These are phyloP conservation scores for Heimioporus retisporus DNA, from an alignment of 1,284 basidiomycete species.

Conservation along the genomic window DNA sequence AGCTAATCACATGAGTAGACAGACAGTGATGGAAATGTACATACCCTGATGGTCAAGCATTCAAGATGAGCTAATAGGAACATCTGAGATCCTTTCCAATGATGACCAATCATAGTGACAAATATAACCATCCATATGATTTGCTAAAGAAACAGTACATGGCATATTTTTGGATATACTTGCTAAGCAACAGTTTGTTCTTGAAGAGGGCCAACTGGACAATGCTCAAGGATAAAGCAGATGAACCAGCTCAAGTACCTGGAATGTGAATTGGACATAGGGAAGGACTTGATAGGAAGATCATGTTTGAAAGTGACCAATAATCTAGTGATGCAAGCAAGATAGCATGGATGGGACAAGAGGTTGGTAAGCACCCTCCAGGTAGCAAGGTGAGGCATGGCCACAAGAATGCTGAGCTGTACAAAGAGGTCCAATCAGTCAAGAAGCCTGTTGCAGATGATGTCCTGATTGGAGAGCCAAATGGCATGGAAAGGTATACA, in stretches of 20 bases:
- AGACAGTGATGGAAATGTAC: slow-evolving; percentile 18
- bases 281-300: slow-evolving; percentile 54
- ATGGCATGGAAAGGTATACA: slow-evolving; percentile 79
- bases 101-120: slow-evolving; percentile 53
- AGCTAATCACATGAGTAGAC: no score
- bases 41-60: slow-evolving; percentile 63
- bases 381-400: slow-evolving; percentile 55
- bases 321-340: slow-evolving; percentile 49
- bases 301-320: slow-evolving; percentile 62
- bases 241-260: slow-evolving; percentile 48
- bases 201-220: slow-evolving; percentile 69
- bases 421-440: slow-evolving; percentile 67
- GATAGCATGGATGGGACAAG: background rate
- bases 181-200: slow-evolving; percentile 62
- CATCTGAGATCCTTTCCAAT: slow-evolving; percentile 37
- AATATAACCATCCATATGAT: slow-evolving; percentile 63
- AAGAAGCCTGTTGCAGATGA: slow-evolving; percentile 65
- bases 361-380: slow-evolving; percentile 66
- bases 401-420: slow-evolving; percentile 60
- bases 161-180: slow-evolving; percentile 62
- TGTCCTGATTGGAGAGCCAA: slow-evolving; percentile 57
- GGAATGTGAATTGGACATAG: slow-evolving; percentile 69
- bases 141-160: slow-evolving; percentile 76
- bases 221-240: slow-evolving; percentile 10
- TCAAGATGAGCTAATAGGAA: slow-evolving; percentile 61